Conservation (phyloP, 768 basidiomycete genomes). For the Mycena kentingensis region DNA sequence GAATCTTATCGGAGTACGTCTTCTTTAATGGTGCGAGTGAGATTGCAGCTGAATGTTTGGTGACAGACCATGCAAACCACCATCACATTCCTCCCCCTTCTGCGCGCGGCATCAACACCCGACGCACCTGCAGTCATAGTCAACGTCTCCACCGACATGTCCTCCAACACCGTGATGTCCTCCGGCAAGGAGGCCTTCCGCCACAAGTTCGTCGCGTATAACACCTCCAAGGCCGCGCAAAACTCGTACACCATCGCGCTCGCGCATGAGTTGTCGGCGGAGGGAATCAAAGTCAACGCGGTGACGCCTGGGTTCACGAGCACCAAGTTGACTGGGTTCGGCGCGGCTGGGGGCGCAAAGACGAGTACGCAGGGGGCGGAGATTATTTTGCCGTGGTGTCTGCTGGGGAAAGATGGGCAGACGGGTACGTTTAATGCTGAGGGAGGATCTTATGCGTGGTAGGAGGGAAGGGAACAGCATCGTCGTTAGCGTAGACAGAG, state of each 20-base stretch:
- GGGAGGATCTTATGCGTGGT: no score
- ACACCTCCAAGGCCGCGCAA: slow-evolving; percentile 71
- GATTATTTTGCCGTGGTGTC: neutral
- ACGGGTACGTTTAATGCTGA: slow-evolving; percentile 1
- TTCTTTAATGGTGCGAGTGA: no score
- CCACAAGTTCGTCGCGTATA: slow-evolving; percentile 51
- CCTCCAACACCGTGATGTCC: slow-evolving; percentile 42
- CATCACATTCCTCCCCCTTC: slow-evolving; percentile 40
- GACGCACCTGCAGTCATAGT: slow-evolving; percentile 35
- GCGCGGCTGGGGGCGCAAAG: neutral
- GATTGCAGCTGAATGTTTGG: no score
- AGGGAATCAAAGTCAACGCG: slow-evolving; percentile 9
- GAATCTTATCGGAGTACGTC: slow-evolving; percentile 46
- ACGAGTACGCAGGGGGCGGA: slow-evolving; percentile 11
- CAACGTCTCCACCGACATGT: slow-evolving; percentile 47
- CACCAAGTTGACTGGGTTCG: slow-evolving; percentile 11
- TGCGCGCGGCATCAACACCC: slow-evolving; percentile 32
- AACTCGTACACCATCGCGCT: slow-evolving; percentile 61
- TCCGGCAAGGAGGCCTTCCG: slow-evolving; percentile 29
- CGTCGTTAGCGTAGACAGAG: no score
- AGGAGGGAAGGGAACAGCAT: no score
- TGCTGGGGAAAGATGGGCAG: slow-evolving; percentile 5
- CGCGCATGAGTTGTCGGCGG: slow-evolving; percentile 67
- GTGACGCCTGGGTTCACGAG: slow-evolving; percentile 14
- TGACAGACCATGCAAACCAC: slow-evolving; percentile 46